Evolutionary conservation across 768 basidiomycete species (phyloP).

Genomic region (Ephemerocybe angulata): DNA sequence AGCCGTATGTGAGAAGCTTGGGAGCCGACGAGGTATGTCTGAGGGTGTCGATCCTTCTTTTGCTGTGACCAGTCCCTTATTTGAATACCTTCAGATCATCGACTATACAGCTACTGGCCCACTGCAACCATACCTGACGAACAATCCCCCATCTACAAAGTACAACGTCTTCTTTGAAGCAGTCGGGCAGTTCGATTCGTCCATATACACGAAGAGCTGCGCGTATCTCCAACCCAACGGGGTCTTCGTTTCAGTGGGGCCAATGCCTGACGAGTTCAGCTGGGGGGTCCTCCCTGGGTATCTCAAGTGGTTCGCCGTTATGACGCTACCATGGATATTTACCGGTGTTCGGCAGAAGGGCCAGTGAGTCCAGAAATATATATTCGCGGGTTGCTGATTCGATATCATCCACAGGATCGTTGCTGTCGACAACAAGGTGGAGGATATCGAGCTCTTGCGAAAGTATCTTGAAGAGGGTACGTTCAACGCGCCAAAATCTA

Average conservation of each 20-base stretch:
- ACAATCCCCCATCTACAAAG: slow-evolving; percentile 44
- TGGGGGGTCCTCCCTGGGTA: slow-evolving; percentile 30
- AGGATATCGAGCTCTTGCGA: slow-evolving; percentile 33
- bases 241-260: slow-evolving; percentile 50
- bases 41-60: too few species aligned
- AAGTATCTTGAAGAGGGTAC: slow-evolving; percentile 40
- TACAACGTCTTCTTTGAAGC: slow-evolving; percentile 63
- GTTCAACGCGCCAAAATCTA: too few species aligned
- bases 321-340: slow-evolving; percentile 37
- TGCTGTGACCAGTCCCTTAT: too few species aligned
- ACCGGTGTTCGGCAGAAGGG: background rate
- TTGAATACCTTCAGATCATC: slow-evolving; percentile 52
- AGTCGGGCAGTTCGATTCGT: slow-evolving; percentile 44
- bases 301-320: slow-evolving; percentile 31
- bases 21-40: slow-evolving; percentile 63
- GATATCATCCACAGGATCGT: slow-evolving; percentile 28
- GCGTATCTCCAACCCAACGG: slow-evolving; percentile 54
- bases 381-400: background rate
- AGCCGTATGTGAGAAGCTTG: slow-evolving; percentile 48
- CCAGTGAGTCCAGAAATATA: background rate
- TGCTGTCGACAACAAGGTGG: slow-evolving; percentile 25
- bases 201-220: slow-evolving; percentile 47
- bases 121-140: slow-evolving; percentile 41
- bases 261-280: slow-evolving; percentile 31
- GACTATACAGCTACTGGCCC: slow-evolving; percentile 54